Base-by-base conservation (phyloP, 129 eudicot genomes). In the Scalesia atractyloides region DNA sequence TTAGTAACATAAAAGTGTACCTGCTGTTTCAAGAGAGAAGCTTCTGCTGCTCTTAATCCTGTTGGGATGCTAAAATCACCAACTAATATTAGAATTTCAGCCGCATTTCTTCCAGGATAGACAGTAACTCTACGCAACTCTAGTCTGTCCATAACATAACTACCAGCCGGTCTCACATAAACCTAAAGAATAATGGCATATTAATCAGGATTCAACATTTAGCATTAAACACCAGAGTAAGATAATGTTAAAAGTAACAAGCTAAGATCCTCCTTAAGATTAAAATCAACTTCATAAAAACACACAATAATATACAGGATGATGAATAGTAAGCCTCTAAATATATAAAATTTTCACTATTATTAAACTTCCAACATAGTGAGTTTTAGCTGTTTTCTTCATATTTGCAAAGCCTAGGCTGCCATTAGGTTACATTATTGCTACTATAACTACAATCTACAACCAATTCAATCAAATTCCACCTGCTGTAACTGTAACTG, bases 101-200 rank as follows among this genome's bases (percentile, higher is more conserved):
- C 80, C 30, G 53, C 88, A 84, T 80, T 80, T 69, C 76, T 81
- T 18, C 84, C 82, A 24, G 99, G 97, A 76, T 88, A 88, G 22
- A 74, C 70, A 54, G 83, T 80, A 81, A 86, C 86, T 68, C 96
- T 86, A n/a, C 94, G 97, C 71, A 94, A 70, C 91, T 94, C 99
- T 70, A 94, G 82, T 30, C 86, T 89, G 76, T 90, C 97, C 99
- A 90, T 90, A 47, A 90, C 91, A 90, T 94, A 94, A 76, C 99
- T 94, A 65, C 93, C 99, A 77, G 99, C 99, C 66, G 99, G 99
- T 79, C 99, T 86, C 61, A 94, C 99, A 82, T 88, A 94, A 12
- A 94, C 97, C 99, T 94, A 84, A 13, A 64, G 17, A 78, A 30
- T 30, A 66, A 81, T 37, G 10, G 17, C 64, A 53, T 30, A 66